phyloP scores from a whole-genome alignment of 1,284 basidiomycete species.

The Phellopilus nigrolimitatus region DNA sequence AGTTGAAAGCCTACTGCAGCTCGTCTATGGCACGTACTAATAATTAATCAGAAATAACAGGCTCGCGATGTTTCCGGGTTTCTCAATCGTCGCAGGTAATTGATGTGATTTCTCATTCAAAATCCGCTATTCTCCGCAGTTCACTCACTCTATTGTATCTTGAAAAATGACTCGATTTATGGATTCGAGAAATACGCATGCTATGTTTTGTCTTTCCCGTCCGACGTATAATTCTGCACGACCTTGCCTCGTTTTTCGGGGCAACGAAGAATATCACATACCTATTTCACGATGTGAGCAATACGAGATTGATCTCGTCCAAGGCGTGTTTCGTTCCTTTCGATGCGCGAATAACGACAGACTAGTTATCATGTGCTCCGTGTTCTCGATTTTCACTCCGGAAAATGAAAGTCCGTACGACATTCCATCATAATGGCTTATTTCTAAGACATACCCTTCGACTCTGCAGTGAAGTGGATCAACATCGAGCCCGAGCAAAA shows the following conservation, averaged over 20 bases:
- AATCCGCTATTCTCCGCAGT: too few relatives aligned
- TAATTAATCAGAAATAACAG: too few relatives aligned
- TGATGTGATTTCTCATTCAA: too few relatives aligned
- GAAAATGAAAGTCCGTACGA: constrained; percentile 20
- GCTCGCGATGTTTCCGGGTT: too few relatives aligned
- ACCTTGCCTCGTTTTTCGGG: constrained; percentile 18
- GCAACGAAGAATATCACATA: constrained; percentile 18
- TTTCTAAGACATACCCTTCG: neutral
- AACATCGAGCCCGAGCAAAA: constrained; percentile 17
- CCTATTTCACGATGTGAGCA: constrained; percentile 14
- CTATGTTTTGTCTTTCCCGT: neutral
- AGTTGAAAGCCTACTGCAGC: too few relatives aligned
- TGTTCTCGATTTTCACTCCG: constrained; percentile 19
- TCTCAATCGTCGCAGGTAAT: too few relatives aligned
- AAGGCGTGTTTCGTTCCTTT: constrained; percentile 8
- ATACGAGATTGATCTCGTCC: constrained; percentile 16
- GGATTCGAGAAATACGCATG: too few relatives aligned
- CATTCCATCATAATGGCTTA: neutral
- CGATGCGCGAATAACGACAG: too few relatives aligned
- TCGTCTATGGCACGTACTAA: too few relatives aligned
- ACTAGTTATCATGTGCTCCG: too few relatives aligned
- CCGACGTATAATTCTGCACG: constrained; percentile 9
- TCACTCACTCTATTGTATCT: too few relatives aligned
- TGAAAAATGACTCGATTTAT: too few relatives aligned
- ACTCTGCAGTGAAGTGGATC: constrained; percentile 17